phyloP scores from a whole-genome alignment of 768 basidiomycete species.

The Wakefieldia striispora region DNA sequence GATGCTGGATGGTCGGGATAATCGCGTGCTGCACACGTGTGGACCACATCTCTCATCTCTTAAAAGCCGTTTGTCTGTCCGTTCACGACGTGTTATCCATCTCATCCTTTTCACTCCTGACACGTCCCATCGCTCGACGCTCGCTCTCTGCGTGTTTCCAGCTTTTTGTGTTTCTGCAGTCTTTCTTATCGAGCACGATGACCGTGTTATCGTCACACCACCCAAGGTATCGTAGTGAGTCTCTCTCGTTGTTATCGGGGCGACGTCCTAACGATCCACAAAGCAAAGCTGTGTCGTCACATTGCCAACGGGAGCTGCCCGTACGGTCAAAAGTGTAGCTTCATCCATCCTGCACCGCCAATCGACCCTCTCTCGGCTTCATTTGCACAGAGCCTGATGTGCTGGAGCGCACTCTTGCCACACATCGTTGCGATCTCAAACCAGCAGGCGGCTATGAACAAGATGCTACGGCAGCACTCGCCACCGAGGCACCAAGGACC shows the following conservation, averaged over 20 bases:
- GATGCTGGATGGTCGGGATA: constrained; percentile 18
- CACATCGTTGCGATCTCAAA: constrained; percentile 12
- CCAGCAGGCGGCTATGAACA: constrained; percentile 1
- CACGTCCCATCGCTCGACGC: not conserved
- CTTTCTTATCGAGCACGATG: constrained; percentile 5
- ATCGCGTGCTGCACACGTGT: constrained; percentile 34
- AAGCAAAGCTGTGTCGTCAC: constrained; percentile 40
- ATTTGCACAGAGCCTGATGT: constrained; percentile 13
- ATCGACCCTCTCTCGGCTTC: constrained; percentile 13
- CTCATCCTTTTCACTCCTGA: constrained; percentile 7
- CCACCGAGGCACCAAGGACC: constrained; percentile 6
- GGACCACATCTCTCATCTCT: constrained; percentile 26
- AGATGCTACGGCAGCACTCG: not conserved
- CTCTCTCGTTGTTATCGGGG: not conserved
- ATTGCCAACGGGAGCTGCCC: constrained; percentile 35
- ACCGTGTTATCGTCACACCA: constrained; percentile 12
- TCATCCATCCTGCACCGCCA: constrained; percentile 31
- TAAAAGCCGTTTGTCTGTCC: constrained; percentile 26
- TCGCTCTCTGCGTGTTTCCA: constrained; percentile 1
- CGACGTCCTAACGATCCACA: constrained; percentile 2
- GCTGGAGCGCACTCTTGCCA: constrained; percentile 19
- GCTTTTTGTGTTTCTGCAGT: not conserved
- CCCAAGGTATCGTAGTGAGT: constrained; percentile 34
- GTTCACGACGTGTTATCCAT: constrained; percentile 23
- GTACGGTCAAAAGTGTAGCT: constrained; percentile 38